Evolutionary conservation across 495 filamentous ascomycete species (phyloP).

Genomic region (Glutinoglossum americanum): DNA sequence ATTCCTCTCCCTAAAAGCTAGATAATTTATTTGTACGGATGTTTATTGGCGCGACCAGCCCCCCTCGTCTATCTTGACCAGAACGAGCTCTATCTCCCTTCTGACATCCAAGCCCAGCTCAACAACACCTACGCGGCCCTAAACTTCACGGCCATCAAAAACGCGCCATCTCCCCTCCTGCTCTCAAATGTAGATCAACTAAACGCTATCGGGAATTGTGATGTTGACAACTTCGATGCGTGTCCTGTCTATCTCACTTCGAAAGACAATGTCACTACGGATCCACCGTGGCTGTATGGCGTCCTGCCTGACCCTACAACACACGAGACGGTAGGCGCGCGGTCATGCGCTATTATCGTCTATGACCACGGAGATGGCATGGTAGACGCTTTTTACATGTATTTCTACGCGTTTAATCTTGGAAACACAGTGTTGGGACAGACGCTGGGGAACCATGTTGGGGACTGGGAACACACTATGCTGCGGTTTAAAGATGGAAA

Average conservation of each 20-base stretch:
- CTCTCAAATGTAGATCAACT: constrained; percentile 33
- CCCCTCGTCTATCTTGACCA: constrained; percentile 23
- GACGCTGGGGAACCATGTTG: constrained; percentile 38
- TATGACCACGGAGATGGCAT: constrained; percentile 30
- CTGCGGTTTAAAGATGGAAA: constrained; percentile 37
- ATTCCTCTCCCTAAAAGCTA: too few species aligned
- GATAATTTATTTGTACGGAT: too few species aligned
- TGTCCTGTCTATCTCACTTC: constrained; percentile 29
- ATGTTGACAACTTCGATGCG: constrained; percentile 12
- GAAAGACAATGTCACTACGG: constrained; percentile 28
- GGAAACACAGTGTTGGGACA: constrained; percentile 22
- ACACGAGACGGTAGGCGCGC: constrained; percentile 25
- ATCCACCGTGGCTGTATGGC: constrained; percentile 30
- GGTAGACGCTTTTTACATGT: constrained; percentile 47
- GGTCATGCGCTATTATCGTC: constrained; percentile 29
- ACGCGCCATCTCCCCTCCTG: constrained; percentile 24
- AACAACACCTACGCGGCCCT: constrained; percentile 30
- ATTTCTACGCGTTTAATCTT: constrained; percentile 34
- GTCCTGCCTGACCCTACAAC: constrained; percentile 22
- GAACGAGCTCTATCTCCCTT: constrained; percentile 33
- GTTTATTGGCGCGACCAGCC: not conserved
- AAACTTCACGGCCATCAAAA: constrained; percentile 25
- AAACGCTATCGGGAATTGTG: constrained; percentile 24
- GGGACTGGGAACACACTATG: constrained; percentile 50
- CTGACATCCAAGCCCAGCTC: constrained; percentile 34